Conservation (phyloP, 208 protist species). For the Vickermania ingenoplastis region DNA sequence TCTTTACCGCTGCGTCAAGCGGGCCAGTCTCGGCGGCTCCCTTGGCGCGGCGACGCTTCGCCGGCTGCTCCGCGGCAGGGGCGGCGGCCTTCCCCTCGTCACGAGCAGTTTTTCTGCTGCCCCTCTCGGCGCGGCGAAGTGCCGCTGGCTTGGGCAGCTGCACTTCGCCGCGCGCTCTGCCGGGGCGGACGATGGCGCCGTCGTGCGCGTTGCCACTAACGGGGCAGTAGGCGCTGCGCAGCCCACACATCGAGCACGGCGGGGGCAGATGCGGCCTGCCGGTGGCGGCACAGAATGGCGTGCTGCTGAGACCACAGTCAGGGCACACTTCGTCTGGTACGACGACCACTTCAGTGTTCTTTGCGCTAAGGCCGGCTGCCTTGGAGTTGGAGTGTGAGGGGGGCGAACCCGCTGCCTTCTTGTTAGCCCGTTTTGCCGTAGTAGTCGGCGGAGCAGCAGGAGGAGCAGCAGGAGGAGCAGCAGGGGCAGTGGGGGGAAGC, state of each 20-base stretch:
- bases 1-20: background rate
- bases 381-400: background rate
- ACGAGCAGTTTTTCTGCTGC: background rate
- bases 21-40: background rate
- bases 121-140: constrained; percentile 3
- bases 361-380: background rate
- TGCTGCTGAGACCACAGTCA: constrained; percentile 37
- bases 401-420: background rate
- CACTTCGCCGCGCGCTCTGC: constrained; percentile 36
- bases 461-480: background rate
- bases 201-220: constrained; percentile 45
- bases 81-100: background rate
- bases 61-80: background rate
- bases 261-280: constrained; percentile 30
- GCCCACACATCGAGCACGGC: constrained; percentile 30
- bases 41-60: background rate
- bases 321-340: constrained; percentile 18
- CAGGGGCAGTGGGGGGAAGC: background rate
- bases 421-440: background rate
- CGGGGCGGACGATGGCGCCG: constrained; percentile 14
- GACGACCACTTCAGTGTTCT: background rate
- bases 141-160: constrained; percentile 17
- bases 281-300: constrained; percentile 51
- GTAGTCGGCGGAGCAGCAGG: too few species aligned
- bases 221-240: constrained; percentile 55